phyloP scores from a whole-genome alignment of 139 green algal species.

The Micromonas commoda region DNA sequence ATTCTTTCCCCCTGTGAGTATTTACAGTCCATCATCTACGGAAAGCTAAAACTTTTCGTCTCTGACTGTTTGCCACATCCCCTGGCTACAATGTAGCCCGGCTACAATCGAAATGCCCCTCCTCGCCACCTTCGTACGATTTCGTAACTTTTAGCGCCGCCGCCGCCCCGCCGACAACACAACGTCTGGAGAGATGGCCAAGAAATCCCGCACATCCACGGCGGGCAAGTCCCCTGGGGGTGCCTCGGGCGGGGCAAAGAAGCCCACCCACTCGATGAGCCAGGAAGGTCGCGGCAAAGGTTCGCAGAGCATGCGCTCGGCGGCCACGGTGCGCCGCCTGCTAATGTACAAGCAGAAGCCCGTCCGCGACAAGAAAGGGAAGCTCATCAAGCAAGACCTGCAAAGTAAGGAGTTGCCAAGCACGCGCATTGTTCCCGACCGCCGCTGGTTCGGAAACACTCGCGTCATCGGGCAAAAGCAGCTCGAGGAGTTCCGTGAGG shows the following conservation, averaged over 20 bases:
- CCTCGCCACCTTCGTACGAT: no score
- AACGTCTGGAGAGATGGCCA: constrained; percentile 20
- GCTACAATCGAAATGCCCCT: no score
- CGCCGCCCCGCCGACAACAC: no score
- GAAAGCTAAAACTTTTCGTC: no score
- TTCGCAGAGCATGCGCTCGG: constrained; percentile 9
- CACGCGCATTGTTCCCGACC: constrained; percentile 92
- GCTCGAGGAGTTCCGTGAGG: constrained; percentile 86
- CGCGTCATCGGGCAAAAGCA: constrained; percentile 93
- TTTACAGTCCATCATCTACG: no score
- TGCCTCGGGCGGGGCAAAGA: constrained; percentile 9
- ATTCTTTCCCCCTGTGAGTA: no score
- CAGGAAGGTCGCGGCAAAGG: constrained; percentile 7
- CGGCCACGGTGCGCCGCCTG: constrained; percentile 54
- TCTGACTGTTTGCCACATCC: no score
- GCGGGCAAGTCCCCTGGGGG: background rate
- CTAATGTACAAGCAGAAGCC: constrained; percentile 92
- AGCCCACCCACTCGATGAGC: constrained; percentile 40
- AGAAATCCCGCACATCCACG: constrained; percentile 1
- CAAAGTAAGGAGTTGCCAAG: constrained; percentile 90
- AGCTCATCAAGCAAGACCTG: constrained; percentile 76
- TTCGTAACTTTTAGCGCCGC: no score
- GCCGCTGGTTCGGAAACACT: constrained; percentile 85
- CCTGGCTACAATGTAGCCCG: no score
- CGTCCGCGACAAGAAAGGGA: constrained; percentile 80